A percentile compares a stretch with the other conserved stretches of the same genome.
Conservation (phyloP, 441 rosid genomes). For the Biscutella laevigata region DNA sequence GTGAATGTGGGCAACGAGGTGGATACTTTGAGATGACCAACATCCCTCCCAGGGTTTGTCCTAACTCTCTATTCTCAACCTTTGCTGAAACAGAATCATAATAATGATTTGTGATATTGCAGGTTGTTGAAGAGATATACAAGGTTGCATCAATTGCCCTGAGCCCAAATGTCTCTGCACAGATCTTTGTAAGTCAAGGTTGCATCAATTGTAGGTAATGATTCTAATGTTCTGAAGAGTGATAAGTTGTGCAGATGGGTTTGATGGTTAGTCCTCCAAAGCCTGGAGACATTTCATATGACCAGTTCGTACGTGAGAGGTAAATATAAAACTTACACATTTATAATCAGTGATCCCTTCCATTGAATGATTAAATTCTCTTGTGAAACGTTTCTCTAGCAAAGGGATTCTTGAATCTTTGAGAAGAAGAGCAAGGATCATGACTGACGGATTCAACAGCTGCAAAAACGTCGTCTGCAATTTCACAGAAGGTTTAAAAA, state of each 20-base stretch:
- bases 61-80: neutral
- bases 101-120: conserved; percentile 23
- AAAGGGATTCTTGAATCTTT: conserved; percentile 84
- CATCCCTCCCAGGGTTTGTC: conserved; percentile 70
- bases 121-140: conserved; percentile 92
- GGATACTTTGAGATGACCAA: conserved; percentile 99
- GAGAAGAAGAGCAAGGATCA: conserved; percentile 78
- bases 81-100: neutral
- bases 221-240: conserved; percentile 16
- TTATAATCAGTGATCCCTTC: neutral
- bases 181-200: conserved; percentile 87
- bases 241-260: conserved; percentile 58
- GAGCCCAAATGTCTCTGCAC: conserved; percentile 95
- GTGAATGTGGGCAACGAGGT: conserved; percentile 98
- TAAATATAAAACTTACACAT: conserved; percentile 13
- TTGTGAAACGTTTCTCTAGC: conserved; percentile 31
- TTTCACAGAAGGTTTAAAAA: conserved; percentile 82
- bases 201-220: too few relatives aligned
- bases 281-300: conserved; percentile 89
- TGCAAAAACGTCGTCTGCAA: conserved; percentile 91
- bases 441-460: conserved; percentile 99
- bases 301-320: conserved; percentile 76
- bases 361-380: neutral
- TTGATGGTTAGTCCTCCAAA: conserved; percentile 89
- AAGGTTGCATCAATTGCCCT: conserved; percentile 79